Percentiles rank a stretch among this genome's conserved stretches.
These are phyloP conservation scores for Solanum chmielewskii DNA, from an alignment of 257 asterid species.

Conservation along the genomic window DNA sequence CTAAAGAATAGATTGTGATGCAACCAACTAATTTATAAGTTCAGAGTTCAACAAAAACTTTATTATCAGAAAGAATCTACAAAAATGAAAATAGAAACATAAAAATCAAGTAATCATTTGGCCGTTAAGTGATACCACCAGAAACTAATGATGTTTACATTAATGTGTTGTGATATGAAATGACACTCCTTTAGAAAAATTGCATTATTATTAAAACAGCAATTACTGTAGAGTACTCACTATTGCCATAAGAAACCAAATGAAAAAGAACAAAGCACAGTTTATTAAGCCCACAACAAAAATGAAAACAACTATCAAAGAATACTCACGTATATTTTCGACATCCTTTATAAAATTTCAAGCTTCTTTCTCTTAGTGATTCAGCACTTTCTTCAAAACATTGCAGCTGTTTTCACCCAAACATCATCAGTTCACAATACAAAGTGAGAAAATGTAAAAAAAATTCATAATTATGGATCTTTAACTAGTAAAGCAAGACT, in stretches of 20 bases:
- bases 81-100: background rate
- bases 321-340: slow-evolving; percentile 90
- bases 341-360: slow-evolving; percentile 95
- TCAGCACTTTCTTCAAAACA: slow-evolving; percentile 92
- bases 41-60: background rate
- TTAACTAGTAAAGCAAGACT: background rate
- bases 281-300: background rate
- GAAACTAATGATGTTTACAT: background rate
- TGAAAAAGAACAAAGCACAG: background rate
- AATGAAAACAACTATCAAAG: background rate
- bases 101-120: background rate
- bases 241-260: background rate
- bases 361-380: slow-evolving; percentile 80
- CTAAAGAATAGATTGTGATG: background rate
- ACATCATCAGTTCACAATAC: background rate
- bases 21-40: background rate
- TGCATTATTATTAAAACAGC: background rate
- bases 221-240: background rate
- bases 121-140: background rate
- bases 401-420: slow-evolving; percentile 54
- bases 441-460: background rate
- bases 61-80: background rate
- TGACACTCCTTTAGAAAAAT: background rate
- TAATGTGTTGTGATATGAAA: background rate
- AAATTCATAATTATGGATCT: background rate